Evolutionary conservation across 495 filamentous ascomycete species (phyloP).

Genomic region (Oidiodendron maius): DNA sequence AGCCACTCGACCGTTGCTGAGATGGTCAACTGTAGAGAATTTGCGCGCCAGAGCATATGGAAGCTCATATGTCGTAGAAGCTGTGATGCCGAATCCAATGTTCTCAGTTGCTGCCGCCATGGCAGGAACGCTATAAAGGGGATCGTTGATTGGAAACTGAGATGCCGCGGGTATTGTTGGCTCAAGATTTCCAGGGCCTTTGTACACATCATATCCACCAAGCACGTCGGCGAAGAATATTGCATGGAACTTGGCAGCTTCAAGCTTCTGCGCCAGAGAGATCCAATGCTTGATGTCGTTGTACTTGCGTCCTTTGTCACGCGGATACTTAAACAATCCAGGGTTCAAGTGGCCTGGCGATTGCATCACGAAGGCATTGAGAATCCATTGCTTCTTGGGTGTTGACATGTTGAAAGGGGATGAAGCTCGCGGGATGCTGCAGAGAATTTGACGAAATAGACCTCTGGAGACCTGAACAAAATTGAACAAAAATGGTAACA

Average conservation of each 20-base stretch:
- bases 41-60: slow-evolving; percentile 14
- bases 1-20: slow-evolving; percentile 31
- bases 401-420: slow-evolving; percentile 25
- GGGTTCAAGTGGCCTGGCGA: slow-evolving; percentile 52
- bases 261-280: slow-evolving; percentile 48
- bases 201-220: slow-evolving; percentile 56
- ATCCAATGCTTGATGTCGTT: slow-evolving; percentile 50
- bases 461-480: neutral
- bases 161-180: slow-evolving; percentile 47
- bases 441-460: neutral
- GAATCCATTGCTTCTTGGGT: slow-evolving; percentile 41
- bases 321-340: slow-evolving; percentile 54
- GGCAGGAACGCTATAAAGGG: slow-evolving; percentile 13
- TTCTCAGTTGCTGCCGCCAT: slow-evolving; percentile 15
- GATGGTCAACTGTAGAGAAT: slow-evolving; percentile 17
- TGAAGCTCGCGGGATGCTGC: neutral
- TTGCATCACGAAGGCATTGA: slow-evolving; percentile 51
- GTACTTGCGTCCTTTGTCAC: slow-evolving; percentile 47
- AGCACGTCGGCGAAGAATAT: slow-evolving; percentile 57
- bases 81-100: slow-evolving; percentile 17
- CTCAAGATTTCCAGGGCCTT: slow-evolving; percentile 46
- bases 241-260: slow-evolving; percentile 53
- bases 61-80: slow-evolving; percentile 12
- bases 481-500: no score
- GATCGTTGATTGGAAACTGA: slow-evolving; percentile 52